phyloP scores from a whole-genome alignment of 2,329 filamentous ascomycete genomes.

The Zymoseptoria crescenta region DNA sequence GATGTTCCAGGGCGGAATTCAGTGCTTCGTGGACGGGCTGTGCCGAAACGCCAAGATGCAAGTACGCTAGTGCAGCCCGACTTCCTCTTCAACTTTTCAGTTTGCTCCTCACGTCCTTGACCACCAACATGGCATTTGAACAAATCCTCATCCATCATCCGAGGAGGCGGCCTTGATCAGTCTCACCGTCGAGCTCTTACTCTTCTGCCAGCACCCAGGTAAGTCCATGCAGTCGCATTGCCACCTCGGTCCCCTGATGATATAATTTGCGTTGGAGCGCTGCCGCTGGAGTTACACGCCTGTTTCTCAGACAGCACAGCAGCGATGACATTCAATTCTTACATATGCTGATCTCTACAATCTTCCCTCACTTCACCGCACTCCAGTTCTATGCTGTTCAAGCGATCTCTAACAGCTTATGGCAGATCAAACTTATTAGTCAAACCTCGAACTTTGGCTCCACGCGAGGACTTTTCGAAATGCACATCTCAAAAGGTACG shows the following conservation, averaged over 20 bases:
- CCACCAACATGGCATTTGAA: background rate
- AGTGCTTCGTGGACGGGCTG: background rate
- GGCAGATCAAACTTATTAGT: background rate
- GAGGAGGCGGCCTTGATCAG: background rate
- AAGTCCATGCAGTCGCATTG: background rate
- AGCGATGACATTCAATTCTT: constrained; percentile 85
- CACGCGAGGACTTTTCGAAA: background rate
- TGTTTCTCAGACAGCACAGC: constrained; percentile 70
- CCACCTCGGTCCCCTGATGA: constrained; percentile 57
- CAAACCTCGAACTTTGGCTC: background rate
- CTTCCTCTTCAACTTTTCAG: constrained; percentile 3
- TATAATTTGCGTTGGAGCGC: constrained; percentile 99
- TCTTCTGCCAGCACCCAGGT: background rate
- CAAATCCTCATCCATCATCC: background rate
- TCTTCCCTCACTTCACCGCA: background rate
- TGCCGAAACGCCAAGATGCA: background rate
- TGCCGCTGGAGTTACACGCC: constrained; percentile 79
- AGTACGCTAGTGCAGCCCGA: background rate
- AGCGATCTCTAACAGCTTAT: background rate
- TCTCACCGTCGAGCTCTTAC: background rate
- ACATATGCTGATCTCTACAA: constrained; percentile 79
- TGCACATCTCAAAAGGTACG: constrained; percentile 5
- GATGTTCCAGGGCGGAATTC: background rate
- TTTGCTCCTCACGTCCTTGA: background rate
- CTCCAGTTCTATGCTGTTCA: background rate